Conservation (phyloP, 1,139 yeast genomes). For the Oligophagozyma castellii region DNA sequence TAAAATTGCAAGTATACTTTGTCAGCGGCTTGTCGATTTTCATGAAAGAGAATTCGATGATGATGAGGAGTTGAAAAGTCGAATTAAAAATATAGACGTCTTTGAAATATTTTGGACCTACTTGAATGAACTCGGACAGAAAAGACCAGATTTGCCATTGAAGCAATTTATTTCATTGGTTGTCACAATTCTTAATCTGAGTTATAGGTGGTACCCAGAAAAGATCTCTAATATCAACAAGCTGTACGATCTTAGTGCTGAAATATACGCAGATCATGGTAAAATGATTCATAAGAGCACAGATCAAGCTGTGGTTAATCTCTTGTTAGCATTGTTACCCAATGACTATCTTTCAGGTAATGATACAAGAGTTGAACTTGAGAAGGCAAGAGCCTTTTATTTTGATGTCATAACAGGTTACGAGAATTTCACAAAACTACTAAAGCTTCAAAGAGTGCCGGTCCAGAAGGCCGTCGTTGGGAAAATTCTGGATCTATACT, state of each 20-base stretch:
- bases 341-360: too few species aligned
- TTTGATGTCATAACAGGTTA: background rate
- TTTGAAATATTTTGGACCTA: slow-evolving; percentile 57
- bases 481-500: too few species aligned
- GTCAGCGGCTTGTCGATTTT: slow-evolving; percentile 60
- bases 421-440: background rate
- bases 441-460: too few species aligned
- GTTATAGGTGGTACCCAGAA: slow-evolving; percentile 55
- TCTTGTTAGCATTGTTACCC: too few species aligned
- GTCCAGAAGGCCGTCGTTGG: too few species aligned
- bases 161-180: slow-evolving; percentile 55
- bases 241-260: slow-evolving; percentile 45
- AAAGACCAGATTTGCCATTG: slow-evolving; percentile 49
- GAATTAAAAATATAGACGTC: slow-evolving; percentile 20
- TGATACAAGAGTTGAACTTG: slow-evolving; percentile 4
- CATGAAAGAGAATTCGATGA: slow-evolving; percentile 22
- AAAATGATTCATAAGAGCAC: slow-evolving; percentile 4
- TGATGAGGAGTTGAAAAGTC: background rate
- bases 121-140: slow-evolving; percentile 37
- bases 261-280: slow-evolving; percentile 30
- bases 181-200: slow-evolving; percentile 48
- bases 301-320: slow-evolving; percentile 5
- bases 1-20: slow-evolving; percentile 52
- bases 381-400: slow-evolving; percentile 1
- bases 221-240: slow-evolving; percentile 47